These are phyloP conservation scores for Capsicum chinense DNA, from an alignment of 257 asterid genomes.

Conservation along the genomic window DNA sequence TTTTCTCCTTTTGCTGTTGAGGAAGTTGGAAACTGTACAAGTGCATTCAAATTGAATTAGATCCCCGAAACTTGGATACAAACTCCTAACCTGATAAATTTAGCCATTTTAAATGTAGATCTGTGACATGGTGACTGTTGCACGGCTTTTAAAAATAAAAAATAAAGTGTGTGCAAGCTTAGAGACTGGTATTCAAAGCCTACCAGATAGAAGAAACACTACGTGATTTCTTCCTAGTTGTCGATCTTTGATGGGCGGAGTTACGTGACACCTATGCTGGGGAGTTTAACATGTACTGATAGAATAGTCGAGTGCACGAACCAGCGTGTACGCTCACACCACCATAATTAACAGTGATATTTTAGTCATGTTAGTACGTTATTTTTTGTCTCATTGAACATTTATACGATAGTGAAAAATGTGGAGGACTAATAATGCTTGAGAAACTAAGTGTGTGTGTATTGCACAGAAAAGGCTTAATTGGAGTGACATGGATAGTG, in stretches of 20 bases:
- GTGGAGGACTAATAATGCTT: background rate
- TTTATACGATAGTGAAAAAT: background rate
- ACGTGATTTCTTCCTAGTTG: background rate
- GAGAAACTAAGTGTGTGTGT: background rate
- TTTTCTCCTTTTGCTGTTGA: background rate
- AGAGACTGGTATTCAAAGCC: background rate
- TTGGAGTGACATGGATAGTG: background rate
- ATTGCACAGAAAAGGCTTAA: background rate
- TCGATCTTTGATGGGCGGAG: background rate
- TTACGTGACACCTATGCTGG: background rate
- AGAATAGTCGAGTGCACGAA: background rate
- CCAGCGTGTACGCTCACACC: background rate
- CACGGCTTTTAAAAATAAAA: constrained; percentile 54
- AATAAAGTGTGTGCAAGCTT: background rate
- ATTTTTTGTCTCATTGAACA: background rate
- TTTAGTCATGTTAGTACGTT: background rate
- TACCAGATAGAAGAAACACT: background rate
- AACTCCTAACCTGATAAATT: constrained; percentile 21
- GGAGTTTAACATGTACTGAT: background rate
- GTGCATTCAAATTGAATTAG: constrained; percentile 1
- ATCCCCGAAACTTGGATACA: background rate
- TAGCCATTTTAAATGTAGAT: constrained; percentile 56
- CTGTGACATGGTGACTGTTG: constrained; percentile 96
- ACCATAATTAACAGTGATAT: background rate
- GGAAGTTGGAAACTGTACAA: background rate